A percentile compares a stretch with the other conserved stretches of the same genome.
Evolutionary conservation across 2,329 filamentous ascomycete genomes (phyloP).

Genomic region (Xylariaceae sp.): DNA sequence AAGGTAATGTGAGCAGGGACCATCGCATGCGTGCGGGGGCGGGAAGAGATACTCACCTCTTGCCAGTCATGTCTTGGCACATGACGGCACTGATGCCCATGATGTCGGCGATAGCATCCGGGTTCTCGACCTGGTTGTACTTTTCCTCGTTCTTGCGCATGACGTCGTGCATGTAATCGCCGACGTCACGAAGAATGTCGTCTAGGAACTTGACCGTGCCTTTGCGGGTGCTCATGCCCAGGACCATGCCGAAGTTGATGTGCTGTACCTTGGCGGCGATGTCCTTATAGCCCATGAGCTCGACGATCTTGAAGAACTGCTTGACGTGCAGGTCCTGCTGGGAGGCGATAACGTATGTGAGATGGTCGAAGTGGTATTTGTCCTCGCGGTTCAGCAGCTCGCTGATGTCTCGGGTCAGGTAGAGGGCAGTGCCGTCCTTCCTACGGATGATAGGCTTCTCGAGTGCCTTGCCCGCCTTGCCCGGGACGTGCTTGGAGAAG

Average conservation of each 20-base stretch:
- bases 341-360: constrained; percentile 75
- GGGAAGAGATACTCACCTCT: constrained; percentile 56
- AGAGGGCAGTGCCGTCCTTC: constrained; percentile 70
- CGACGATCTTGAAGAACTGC: constrained; percentile 73
- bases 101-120: constrained; percentile 75
- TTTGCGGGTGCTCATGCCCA: constrained; percentile 67
- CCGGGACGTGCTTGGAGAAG: constrained; percentile 63
- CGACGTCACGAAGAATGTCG: constrained; percentile 73
- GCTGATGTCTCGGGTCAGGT: constrained; percentile 74
- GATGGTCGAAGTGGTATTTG: constrained; percentile 65
- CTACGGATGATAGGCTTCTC: constrained; percentile 69
- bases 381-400: constrained; percentile 63
- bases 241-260: constrained; percentile 70
- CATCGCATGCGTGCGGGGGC: constrained; percentile 25
- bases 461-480: constrained; percentile 65
- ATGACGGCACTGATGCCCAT: constrained; percentile 93
- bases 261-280: constrained; percentile 66
- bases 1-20: constrained; percentile 1
- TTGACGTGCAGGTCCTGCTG: constrained; percentile 70
- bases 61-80: constrained; percentile 97
- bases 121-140: constrained; percentile 84
- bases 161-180: constrained; percentile 95
- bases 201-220: constrained; percentile 60
- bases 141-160: constrained; percentile 90
- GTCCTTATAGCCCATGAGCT: constrained; percentile 66